A percentile compares a stretch with the other conserved stretches of the same genome.
These are phyloP conservation scores for Bruguiera gymnorhiza DNA, from an alignment of 345 rosid species.

Conservation along the genomic window DNA sequence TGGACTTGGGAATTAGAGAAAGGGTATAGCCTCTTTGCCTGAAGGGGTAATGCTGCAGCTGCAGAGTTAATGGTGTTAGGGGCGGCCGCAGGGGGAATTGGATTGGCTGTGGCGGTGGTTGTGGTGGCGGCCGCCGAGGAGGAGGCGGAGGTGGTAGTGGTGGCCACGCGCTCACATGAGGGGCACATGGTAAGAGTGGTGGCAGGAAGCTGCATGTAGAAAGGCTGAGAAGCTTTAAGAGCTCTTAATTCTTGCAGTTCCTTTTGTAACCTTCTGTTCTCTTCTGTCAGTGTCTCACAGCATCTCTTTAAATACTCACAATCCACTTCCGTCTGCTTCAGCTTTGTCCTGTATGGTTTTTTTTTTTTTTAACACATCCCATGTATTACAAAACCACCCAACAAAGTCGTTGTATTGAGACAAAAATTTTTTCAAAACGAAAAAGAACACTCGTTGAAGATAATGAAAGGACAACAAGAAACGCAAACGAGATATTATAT, in stretches of 20 bases:
- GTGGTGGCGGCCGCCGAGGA: conserved; percentile 17
- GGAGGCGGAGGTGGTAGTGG: conserved; percentile 45
- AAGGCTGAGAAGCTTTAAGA: conserved; percentile 73
- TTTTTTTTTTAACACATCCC: neutral
- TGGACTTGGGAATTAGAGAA: conserved; percentile 22
- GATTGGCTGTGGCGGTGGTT: conserved; percentile 3
- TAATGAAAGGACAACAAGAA: neutral
- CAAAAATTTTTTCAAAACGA: neutral
- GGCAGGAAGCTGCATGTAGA: conserved; percentile 95
- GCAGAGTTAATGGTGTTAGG: neutral
- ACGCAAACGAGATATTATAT: neutral
- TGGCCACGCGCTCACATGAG: conserved; percentile 88
- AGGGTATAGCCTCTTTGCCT: conserved; percentile 24
- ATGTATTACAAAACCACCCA: neutral
- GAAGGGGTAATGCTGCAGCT: conserved; percentile 12
- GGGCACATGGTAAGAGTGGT: conserved; percentile 99
- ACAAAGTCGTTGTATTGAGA: neutral
- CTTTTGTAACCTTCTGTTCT: conserved; percentile 83
- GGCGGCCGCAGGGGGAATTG: neutral
- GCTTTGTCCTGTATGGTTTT: conserved; percentile 57
- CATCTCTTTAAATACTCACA: conserved; percentile 89
- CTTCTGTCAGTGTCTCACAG: conserved; percentile 84
- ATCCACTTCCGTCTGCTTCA: conserved; percentile 94
- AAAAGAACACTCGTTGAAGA: neutral
- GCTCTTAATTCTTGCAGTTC: conserved; percentile 83